Evolutionary conservation across 2,329 filamentous ascomycete species (phyloP).

Genomic region (Beauveria sp.): DNA sequence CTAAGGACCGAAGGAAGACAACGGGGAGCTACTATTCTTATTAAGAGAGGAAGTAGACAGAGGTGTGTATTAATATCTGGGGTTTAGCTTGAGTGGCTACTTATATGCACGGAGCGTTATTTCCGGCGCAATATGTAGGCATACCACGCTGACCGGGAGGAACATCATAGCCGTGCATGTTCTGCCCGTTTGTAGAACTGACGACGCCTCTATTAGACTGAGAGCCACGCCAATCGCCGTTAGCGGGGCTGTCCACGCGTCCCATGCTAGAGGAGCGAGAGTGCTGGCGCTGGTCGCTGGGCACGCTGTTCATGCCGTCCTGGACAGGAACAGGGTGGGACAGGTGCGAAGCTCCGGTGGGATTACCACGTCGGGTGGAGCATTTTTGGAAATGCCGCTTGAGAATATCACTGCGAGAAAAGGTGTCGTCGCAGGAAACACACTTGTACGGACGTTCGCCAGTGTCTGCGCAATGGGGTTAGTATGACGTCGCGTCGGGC

Average conservation of each 20-base stretch:
- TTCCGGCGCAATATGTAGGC: slow-evolving; percentile 54
- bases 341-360: slow-evolving; percentile 87
- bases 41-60: background rate
- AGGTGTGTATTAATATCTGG: background rate
- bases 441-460: slow-evolving; percentile 98
- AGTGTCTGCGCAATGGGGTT: slow-evolving; percentile 56
- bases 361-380: slow-evolving; percentile 91
- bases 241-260: slow-evolving; percentile 43
- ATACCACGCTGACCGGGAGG: slow-evolving; percentile 54
- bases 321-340: slow-evolving; percentile 64
- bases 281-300: slow-evolving; percentile 53
- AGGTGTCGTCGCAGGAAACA: slow-evolving; percentile 93
- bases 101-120: slow-evolving; percentile 45
- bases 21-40: background rate
- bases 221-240: slow-evolving; percentile 45
- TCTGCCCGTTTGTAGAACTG: slow-evolving; percentile 57
- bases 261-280: slow-evolving; percentile 55
- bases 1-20: background rate
- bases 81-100: background rate
- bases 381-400: slow-evolving; percentile 99
- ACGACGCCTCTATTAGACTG: slow-evolving; percentile 52
- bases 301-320: slow-evolving; percentile 53
- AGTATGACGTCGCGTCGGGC: background rate
- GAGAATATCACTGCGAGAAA: slow-evolving; percentile 93
- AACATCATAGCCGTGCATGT: slow-evolving; percentile 58